Conservation (phyloP, 1,284 basidiomycete genomes). For the Coniophora puteana region DNA sequence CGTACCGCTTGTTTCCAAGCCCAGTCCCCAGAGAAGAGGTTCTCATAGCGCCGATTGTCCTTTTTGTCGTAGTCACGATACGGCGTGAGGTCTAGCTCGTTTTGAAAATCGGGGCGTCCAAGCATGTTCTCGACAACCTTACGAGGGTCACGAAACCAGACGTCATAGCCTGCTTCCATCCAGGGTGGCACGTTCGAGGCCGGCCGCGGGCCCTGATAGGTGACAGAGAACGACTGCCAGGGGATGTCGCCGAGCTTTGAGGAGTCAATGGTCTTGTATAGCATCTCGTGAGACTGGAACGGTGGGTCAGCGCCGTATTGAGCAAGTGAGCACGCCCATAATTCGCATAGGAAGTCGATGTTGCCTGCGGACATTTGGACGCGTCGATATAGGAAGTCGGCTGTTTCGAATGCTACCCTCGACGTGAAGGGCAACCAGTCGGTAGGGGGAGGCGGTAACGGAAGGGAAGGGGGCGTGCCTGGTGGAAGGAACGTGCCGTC, state of each 20-base stretch:
- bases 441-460: too few species aligned
- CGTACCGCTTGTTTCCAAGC: conserved; percentile 14
- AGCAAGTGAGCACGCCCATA: too few species aligned
- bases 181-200: not conserved
- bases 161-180: conserved; percentile 5
- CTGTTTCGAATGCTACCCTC: not conserved
- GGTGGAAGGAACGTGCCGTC: too few species aligned
- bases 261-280: conserved; percentile 6
- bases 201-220: not conserved
- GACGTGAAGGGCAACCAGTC: not conserved
- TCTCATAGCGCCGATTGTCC: conserved; percentile 3
- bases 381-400: conserved; percentile 14
- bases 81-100: conserved; percentile 18
- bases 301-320: not conserved
- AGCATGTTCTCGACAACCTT: conserved; percentile 7
- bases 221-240: conserved; percentile 4
- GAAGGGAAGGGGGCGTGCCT: too few species aligned
- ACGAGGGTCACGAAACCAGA: conserved; percentile 7
- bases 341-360: conserved; percentile 12
- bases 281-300: not conserved
- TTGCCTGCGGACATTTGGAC: conserved; percentile 12
- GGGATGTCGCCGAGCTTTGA: conserved; percentile 3
- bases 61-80: conserved; percentile 9
- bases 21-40: conserved; percentile 19
- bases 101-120: conserved; percentile 15